Evolutionary conservation across 805 yeast species (phyloP), one percentile per base, ranked within the genome.

Genomic region (Pichia exigua): DNA sequence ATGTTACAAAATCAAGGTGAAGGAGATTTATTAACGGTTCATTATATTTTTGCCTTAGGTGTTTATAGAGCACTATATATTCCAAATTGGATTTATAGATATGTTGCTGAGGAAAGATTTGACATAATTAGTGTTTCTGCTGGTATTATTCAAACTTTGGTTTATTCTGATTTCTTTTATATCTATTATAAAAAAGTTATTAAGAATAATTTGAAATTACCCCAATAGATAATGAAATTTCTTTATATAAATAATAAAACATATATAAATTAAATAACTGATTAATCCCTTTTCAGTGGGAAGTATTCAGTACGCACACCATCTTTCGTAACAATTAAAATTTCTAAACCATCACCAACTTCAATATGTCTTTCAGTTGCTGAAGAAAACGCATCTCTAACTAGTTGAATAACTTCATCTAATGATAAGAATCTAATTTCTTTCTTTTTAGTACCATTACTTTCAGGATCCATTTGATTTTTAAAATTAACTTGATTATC

Each of bases 331-430:
- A 92, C 91, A 60, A 94, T 87, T 58, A 86, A 73, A 46, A 94
- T 84, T 69, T 94, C 96, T 57, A 94, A 77, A 7, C 94, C 95
- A 73, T 94, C 99, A 74, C 99, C 99, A 49, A 94, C 98, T 60
- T 91, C 95, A 61, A 94, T 94, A 70, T 94, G 98, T 77, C 99
- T 86, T 73, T 94, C 99, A 20, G 98, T 92, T 21, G 97, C 99
- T 10, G 97, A 89, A 22, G 89, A 76, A 66, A 94, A 94, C 7
- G 99, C 96, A 70, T 94, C 99, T 67, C 82, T 84, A 40, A 94
- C 97, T 57, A 94, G 73, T 60, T 82, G 78, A 62, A 94, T 73
- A 24, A 90, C 97, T 72, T 91, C 96, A 2, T 89, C 96, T 59
- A 90, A 75, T 42, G 76, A 68, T 64, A 94, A 75, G 63, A 78